Conservation (phyloP, 1,284 basidiomycete genomes). For the Austropuccinia psidii region DNA sequence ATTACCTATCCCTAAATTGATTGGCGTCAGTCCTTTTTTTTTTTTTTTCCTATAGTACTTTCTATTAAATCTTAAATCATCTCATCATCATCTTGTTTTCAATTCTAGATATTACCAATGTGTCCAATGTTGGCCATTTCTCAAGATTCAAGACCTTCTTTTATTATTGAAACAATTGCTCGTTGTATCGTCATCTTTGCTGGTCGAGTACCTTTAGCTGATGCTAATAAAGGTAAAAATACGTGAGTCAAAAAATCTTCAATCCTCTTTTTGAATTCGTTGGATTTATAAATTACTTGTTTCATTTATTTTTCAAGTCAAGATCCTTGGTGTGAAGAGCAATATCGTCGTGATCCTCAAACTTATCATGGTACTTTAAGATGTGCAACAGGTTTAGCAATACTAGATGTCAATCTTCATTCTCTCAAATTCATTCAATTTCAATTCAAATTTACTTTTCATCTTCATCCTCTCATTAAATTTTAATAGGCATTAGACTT, state of each 20-base stretch:
- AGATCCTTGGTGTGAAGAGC: conserved; percentile 12
- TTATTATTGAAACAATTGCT: conserved; percentile 7
- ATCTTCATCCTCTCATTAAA: not conserved
- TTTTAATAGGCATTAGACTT: conserved; percentile 18
- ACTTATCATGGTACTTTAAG: conserved; percentile 44
- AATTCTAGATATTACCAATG: conserved; percentile 23
- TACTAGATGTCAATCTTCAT: conserved; percentile 38
- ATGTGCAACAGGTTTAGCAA: conserved; percentile 43
- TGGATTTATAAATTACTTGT: not conserved
- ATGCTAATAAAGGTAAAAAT: conserved; percentile 29
- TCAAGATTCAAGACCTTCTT: conserved; percentile 15
- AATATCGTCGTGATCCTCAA: conserved; percentile 36
- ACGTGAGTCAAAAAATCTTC: not conserved
- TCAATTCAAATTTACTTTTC: not conserved
- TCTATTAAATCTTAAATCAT: not conserved
- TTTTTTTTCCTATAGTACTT: not conserved
- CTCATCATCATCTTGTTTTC: not conserved
- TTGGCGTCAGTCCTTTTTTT: conserved; percentile 29
- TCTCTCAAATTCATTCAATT: not conserved
- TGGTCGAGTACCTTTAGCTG: conserved; percentile 21
- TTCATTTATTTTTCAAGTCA: not conserved
- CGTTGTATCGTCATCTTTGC: not conserved
- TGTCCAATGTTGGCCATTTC: conserved; percentile 36
- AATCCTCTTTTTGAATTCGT: not conserved
- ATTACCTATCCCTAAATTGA: conserved; percentile 5